Conservation (phyloP, 306 rosid genomes). For the Carpinus viminea region DNA sequence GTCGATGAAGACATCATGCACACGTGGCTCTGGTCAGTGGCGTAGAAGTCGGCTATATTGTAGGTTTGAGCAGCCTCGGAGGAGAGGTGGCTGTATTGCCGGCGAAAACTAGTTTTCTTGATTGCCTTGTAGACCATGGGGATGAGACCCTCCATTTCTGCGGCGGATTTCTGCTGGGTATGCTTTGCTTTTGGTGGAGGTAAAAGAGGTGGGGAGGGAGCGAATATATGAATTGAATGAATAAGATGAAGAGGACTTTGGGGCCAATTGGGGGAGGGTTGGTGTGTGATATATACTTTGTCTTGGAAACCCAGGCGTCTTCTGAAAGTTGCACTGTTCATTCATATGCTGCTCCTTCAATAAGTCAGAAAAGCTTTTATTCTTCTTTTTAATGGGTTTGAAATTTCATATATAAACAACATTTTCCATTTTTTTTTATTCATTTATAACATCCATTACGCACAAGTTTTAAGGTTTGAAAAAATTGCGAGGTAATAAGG, state of each 20-base stretch:
- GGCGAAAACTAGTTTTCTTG: not conserved
- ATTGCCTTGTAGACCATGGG: slow-evolving; percentile 4
- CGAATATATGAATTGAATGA: no score
- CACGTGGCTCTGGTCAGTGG: not conserved
- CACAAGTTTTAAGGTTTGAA: no score
- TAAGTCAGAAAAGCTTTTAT: no score
- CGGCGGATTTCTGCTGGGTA: not conserved
- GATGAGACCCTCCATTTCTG: slow-evolving; percentile 6
- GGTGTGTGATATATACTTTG: not conserved
- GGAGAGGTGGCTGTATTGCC: not conserved
- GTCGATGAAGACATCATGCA: not conserved
- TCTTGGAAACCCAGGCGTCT: not conserved
- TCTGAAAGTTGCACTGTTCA: no score
- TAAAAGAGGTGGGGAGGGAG: not conserved
- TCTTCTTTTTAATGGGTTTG: no score
- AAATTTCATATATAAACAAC: no score
- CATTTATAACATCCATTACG: no score
- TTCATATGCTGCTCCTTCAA: no score
- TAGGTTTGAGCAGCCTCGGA: not conserved
- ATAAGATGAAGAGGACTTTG: not conserved
- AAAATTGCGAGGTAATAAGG: no score
- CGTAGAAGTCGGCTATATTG: not conserved
- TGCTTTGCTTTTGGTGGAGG: not conserved
- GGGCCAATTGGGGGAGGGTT: not conserved
- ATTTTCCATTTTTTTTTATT: no score